Evolutionary conservation across 1,284 basidiomycete species (phyloP).

Genomic region (Trichosporon inkin): DNA sequence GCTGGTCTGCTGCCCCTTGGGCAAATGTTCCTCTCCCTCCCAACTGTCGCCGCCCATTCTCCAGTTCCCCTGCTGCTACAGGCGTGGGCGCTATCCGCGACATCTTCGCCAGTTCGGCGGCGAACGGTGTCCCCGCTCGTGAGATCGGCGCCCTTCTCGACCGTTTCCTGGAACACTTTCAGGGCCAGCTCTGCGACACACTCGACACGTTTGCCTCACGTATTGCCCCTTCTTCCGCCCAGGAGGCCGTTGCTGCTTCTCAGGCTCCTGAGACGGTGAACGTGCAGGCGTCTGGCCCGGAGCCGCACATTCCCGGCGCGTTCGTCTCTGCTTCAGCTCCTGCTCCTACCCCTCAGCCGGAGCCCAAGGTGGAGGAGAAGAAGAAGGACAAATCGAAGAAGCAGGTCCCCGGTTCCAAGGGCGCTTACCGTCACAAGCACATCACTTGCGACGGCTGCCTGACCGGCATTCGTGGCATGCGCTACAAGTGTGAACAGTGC

Average conservation of each 20-base stretch:
- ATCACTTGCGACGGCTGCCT: conserved; percentile 47
- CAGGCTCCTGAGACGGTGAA: conserved; percentile 12
- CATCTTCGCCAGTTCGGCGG: conserved; percentile 14
- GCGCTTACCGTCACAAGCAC: conserved; percentile 46
- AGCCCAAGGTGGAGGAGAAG: not conserved
- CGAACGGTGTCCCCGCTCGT: conserved; percentile 28
- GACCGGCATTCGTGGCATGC: conserved; percentile 42
- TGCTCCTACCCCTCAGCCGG: not conserved
- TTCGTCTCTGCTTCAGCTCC: conserved; percentile 23
- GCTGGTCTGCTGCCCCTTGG: not conserved
- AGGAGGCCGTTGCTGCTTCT: conserved; percentile 8
- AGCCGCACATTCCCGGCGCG: conserved; percentile 37
- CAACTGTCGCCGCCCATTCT: conserved; percentile 9
- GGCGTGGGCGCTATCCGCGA: conserved; percentile 13
- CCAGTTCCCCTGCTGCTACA: conserved; percentile 2
- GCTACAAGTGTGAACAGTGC: conserved; percentile 48
- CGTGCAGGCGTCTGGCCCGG: conserved; percentile 1
- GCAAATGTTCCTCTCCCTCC: not conserved
- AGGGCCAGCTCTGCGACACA: conserved; percentile 45
- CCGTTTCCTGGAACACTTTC: conserved; percentile 45
- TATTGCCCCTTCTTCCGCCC: conserved; percentile 15
- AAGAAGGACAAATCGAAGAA: conserved; percentile 17
- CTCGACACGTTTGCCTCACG: conserved; percentile 34
- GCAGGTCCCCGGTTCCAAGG: conserved; percentile 28
- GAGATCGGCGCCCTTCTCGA: conserved; percentile 47